A percentile compares a stretch with the other conserved stretches of the same genome.
Evolutionary conservation across 352 stramenopile species (phyloP).

Genomic region (Phytophthora pseudosyringae): DNA sequence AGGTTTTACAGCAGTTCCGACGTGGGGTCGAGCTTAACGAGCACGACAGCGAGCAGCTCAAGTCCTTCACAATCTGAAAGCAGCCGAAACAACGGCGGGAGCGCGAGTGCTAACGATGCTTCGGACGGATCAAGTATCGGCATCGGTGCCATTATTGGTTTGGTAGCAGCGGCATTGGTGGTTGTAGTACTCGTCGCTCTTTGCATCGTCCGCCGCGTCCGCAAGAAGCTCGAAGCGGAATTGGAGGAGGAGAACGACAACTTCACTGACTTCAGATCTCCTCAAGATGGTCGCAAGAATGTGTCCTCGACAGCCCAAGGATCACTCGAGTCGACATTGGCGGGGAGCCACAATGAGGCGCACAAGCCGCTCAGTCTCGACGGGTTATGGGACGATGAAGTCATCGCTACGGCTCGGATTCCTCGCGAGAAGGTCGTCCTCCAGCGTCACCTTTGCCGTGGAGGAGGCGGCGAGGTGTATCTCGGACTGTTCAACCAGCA

Average conservation of each 20-base stretch:
- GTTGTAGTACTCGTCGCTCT: constrained; percentile 15
- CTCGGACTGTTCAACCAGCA: constrained; percentile 29
- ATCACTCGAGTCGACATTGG: background rate
- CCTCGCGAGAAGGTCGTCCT: constrained; percentile 36
- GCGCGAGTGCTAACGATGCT: background rate
- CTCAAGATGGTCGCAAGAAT: constrained; percentile 8
- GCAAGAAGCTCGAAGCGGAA: constrained; percentile 6
- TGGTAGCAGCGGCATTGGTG: constrained; percentile 6
- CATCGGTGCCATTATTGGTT: constrained; percentile 15
- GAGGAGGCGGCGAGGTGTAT: constrained; percentile 41
- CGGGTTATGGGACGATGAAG: constrained; percentile 34
- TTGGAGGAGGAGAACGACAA: constrained; percentile 1
- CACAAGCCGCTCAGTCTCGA: constrained; percentile 20
- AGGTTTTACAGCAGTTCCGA: constrained; percentile 10
- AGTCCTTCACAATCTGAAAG: background rate
- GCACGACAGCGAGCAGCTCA: background rate
- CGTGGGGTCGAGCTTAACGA: background rate
- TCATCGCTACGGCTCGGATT: constrained; percentile 38
- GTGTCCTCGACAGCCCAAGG: background rate
- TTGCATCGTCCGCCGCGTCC: constrained; percentile 1
- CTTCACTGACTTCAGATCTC: constrained; percentile 14
- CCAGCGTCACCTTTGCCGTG: constrained; percentile 27
- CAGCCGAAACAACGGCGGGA: background rate
- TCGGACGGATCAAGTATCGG: constrained; percentile 7
- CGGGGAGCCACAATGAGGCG: background rate